A percentile compares a stretch with the other conserved stretches of the same genome.
These are phyloP conservation scores for Colletotrichum destructivum DNA, from an alignment of 2,329 filamentous ascomycete genomes.

Conservation along the genomic window DNA sequence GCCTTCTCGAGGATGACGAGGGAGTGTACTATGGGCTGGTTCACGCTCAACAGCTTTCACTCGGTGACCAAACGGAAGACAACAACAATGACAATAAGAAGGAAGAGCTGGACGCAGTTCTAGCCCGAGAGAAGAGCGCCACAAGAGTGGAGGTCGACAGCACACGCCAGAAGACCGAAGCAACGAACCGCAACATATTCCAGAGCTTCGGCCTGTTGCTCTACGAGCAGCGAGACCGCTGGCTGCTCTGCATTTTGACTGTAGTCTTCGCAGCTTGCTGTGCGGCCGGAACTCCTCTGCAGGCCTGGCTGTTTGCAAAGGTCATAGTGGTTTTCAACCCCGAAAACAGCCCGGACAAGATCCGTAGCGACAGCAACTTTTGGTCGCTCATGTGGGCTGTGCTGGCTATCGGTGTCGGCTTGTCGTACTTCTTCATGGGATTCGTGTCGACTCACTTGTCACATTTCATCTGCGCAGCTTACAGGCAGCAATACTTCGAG, in stretches of 20 bases:
- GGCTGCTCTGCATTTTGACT: conserved; percentile 66
- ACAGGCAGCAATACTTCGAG: conserved; percentile 74
- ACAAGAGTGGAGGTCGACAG: conserved; percentile 54
- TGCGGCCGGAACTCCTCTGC: conserved; percentile 62
- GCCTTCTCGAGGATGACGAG: conserved; percentile 71
- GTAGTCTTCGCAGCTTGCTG: conserved; percentile 62
- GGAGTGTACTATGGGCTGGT: conserved; percentile 80
- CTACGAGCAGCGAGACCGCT: conserved; percentile 68
- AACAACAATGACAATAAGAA: conserved; percentile 54
- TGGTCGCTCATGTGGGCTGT: conserved; percentile 78
- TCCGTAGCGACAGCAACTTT: conserved; percentile 65
- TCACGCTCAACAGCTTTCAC: conserved; percentile 71
- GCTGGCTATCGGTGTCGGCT: conserved; percentile 67
- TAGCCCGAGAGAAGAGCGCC: conserved; percentile 63
- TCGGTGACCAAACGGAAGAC: conserved; percentile 63
- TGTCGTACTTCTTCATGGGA: conserved; percentile 68
- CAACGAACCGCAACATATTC: conserved; percentile 60
- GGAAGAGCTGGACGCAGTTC: conserved; percentile 57
- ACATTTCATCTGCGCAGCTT: conserved; percentile 64
- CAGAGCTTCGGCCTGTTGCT: conserved; percentile 70
- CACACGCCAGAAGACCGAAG: conserved; percentile 51
- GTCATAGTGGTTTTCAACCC: conserved; percentile 67
- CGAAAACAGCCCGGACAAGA: conserved; percentile 48
- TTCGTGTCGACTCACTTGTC: conserved; percentile 62
- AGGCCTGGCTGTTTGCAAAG: conserved; percentile 70